These are phyloP conservation scores for Rhododendron vialii DNA, from an alignment of 148 eudicot species.

Conservation along the genomic window DNA sequence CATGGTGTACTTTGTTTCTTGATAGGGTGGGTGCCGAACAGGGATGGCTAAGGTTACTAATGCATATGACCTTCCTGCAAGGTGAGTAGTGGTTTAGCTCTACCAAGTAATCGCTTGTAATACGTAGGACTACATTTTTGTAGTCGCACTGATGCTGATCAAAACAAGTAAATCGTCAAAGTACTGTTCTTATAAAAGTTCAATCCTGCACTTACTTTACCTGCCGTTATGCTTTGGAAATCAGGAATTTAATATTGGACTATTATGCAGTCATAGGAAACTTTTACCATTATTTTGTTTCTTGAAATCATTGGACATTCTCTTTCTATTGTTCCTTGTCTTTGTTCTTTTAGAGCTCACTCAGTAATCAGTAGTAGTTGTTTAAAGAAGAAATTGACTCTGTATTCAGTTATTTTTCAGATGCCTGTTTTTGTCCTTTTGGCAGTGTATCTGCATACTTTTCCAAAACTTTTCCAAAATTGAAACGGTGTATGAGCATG, in stretches of 20 bases:
- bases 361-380: neutral
- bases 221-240: neutral
- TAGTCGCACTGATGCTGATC: neutral
- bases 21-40: conserved; percentile 97
- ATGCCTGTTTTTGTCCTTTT: neutral
- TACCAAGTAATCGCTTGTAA: neutral
- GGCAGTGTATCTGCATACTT: neutral
- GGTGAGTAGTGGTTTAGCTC: conserved; percentile 38
- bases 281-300: neutral
- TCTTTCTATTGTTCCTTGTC: neutral
- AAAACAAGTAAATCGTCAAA: neutral
- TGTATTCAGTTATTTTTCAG: neutral
- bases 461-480: neutral
- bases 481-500: neutral
- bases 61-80: conserved; percentile 96
- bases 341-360: neutral
- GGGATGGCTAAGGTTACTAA: conserved; percentile 98
- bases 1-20: conserved; percentile 15
- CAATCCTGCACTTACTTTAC: neutral
- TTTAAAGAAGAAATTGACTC: neutral
- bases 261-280: neutral
- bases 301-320: neutral
- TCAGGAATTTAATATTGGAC: neutral
- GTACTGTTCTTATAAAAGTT: neutral
- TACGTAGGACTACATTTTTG: neutral